Conservation (phyloP, 495 filamentous ascomycete species). For the Aspergillus homomorphus region DNA sequence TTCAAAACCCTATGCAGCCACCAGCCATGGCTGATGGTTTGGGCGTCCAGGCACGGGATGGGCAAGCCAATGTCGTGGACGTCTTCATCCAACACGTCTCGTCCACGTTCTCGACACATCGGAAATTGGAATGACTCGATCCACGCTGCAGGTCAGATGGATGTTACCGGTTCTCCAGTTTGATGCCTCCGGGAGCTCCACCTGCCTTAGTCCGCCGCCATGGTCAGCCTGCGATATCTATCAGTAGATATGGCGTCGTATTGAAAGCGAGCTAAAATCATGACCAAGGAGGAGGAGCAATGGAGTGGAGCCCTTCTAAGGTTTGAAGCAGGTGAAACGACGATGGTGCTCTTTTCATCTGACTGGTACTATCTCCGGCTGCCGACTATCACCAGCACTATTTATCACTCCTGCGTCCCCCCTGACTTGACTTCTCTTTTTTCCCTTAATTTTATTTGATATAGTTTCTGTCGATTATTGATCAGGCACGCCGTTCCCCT, state of each 20-base stretch:
- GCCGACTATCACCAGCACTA: constrained; percentile 18
- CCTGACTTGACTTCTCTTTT: constrained; percentile 11
- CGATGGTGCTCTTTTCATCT: constrained; percentile 18
- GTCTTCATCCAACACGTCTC: not conserved
- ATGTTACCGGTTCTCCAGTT: not conserved
- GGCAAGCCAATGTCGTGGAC: not conserved
- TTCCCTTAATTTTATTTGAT: constrained; percentile 12
- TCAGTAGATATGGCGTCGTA: constrained; percentile 5
- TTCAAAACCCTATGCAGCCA: not conserved
- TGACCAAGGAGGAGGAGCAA: constrained; percentile 12
- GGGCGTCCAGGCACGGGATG: not conserved
- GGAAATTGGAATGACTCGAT: not conserved
- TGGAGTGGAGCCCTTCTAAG: constrained; percentile 7
- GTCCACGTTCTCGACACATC: constrained; percentile 1
- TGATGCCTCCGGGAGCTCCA: constrained; percentile 5
- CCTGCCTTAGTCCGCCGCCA: not conserved
- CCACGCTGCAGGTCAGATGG: not conserved
- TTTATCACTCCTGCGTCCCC: constrained; percentile 20
- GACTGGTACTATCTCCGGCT: constrained; percentile 21
- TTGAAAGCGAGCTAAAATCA: constrained; percentile 17
- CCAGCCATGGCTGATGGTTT: constrained; percentile 1
- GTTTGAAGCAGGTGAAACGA: constrained; percentile 5
- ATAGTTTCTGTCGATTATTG: constrained; percentile 7
- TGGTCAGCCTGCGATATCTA: constrained; percentile 12
- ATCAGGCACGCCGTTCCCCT: constrained; percentile 1